Base-by-base conservation (phyloP, 1,284 basidiomycete genomes). In the Volvariella volvacea region DNA sequence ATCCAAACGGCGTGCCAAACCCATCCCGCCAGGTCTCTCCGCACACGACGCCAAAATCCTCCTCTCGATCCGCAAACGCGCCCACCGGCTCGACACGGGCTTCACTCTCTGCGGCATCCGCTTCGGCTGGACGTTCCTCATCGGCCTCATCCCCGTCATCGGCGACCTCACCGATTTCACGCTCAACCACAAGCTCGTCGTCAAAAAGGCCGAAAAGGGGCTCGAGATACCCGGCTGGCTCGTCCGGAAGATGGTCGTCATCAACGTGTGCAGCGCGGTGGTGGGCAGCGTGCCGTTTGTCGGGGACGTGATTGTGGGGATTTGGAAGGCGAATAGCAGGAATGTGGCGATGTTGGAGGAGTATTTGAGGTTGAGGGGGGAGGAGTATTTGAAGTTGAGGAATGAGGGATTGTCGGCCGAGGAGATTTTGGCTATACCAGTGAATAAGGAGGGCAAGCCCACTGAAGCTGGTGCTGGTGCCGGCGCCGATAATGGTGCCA, bases 51-150 rank as follows among this genome's bases (percentile, higher is more conserved):
- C 76, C n/a, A 80, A 80, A 52, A 82, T 92, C 42, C 71, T 93
- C 42, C 76, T 74, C 53, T 78, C 83, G 15, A 80, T 94, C 37
- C 80, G 89, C 59, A 69, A 73, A 42, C 74, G 93, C 6, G 93
- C 94, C 0, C 92, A 93, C 59, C 80, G 86, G 58, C 84, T 98
- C 45, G 94, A 98, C 71, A 94, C 92, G 64, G 87, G 90, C 4
- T 89, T 97, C 69, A 71, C 62, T 39, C 44, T 97, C 8, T 90
- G 84, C 54, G 92, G 93, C 2, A 64, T 96, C 48, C 78, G 81
- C 7, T 92, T 96, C 50, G 93, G 94, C 3, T 95, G 85, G 83
- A 81, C 88, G 19, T 88, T 88, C 62, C 56, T 88, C 53, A 85
- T 92, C 42, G 86, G 85, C 0, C 69, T 90, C n/a, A 64, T 92